A percentile compares a stretch with the other conserved stretches of the same genome.
These are phyloP conservation scores for Gentiana dahurica DNA, from an alignment of 257 asterid genomes.

Conservation along the genomic window DNA sequence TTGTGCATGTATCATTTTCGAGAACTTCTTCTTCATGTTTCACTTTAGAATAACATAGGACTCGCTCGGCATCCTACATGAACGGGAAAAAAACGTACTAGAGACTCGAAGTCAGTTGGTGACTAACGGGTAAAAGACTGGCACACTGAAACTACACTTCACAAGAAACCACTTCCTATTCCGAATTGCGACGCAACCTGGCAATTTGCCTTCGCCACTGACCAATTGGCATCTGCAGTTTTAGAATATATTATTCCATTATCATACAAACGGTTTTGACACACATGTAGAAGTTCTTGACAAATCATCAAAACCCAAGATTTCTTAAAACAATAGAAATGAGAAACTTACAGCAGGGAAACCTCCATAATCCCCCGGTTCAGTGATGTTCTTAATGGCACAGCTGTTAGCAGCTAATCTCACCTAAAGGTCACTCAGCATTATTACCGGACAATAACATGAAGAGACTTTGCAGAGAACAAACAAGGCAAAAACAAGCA, in stretches of 20 bases:
- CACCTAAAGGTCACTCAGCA: conserved; percentile 39
- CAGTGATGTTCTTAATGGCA: conserved; percentile 67
- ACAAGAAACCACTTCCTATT: conserved; percentile 5
- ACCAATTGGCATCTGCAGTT: conserved; percentile 51
- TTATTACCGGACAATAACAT: not conserved
- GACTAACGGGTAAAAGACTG: not conserved
- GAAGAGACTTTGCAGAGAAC: not conserved
- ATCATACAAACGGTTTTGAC: not conserved
- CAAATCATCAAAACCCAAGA: not conserved
- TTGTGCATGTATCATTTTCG: too few species aligned
- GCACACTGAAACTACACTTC: too few species aligned
- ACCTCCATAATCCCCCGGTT: conserved; percentile 92
- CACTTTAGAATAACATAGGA: too few species aligned
- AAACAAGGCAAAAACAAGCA: not conserved
- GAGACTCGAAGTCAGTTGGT: not conserved
- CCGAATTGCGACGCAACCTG: conserved; percentile 28
- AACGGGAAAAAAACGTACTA: not conserved
- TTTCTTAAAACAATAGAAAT: conserved; percentile 3
- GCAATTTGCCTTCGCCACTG: conserved; percentile 81
- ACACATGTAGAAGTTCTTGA: not conserved
- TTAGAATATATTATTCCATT: conserved; percentile 2
- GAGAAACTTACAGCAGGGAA: conserved; percentile 84
- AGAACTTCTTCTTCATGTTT: too few species aligned
- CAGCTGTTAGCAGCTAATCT: conserved; percentile 82
- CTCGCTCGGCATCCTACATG: not conserved